Evolutionary conservation across 768 basidiomycete species (phyloP), one percentile per base, ranked within the genome.

Genomic region (Butyriboletus loyo): DNA sequence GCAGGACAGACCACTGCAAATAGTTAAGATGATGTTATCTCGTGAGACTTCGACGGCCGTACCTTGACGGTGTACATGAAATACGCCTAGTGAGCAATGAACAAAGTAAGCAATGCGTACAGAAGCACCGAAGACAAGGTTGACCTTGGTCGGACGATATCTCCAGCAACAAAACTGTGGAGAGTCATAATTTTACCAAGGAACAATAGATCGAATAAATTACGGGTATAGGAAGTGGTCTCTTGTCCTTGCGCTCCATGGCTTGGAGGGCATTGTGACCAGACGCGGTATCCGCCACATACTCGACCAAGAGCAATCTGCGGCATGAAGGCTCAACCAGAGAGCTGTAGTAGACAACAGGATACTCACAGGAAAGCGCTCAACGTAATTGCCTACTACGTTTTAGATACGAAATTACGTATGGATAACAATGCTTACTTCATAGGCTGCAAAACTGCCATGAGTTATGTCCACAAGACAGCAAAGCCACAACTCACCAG

Each of bases 61-160:
- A 86, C 91, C 75, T 91, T 92, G 66, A 92, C 70, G 10, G 89
- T 85, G 63, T 92, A 86, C 84, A 95, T 89, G 66, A 96, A 96
- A 71, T 95, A 92, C 2, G 86, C 76, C 83, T 89, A 35, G 24
- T 19, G 5, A 52, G 28, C 10, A 21, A 49, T 47, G 36, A 47
- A 40, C 22, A 19, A 24, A 30, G 21, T 68, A 11, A 62, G 51
- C n/a, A 30, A 34, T 15, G 30, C 4, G 21, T 13, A 7, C 17
- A 38, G 48, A 39, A 57, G 17, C 35, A 28, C 48, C 22, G 8
- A 38, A 27, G 24, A 34, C 10, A 21, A 30, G 27, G 50, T 55
- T 25, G 53, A 82, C 86, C 75, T 91, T 92, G 15, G 89, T 89
- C 0, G 90, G 89, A 15, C 89, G 75, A 65, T 87, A 92, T 62